phyloP scores from a whole-genome alignment of 2,329 filamentous ascomycete genomes.

The Ceratocystis cacaofunesta region DNA sequence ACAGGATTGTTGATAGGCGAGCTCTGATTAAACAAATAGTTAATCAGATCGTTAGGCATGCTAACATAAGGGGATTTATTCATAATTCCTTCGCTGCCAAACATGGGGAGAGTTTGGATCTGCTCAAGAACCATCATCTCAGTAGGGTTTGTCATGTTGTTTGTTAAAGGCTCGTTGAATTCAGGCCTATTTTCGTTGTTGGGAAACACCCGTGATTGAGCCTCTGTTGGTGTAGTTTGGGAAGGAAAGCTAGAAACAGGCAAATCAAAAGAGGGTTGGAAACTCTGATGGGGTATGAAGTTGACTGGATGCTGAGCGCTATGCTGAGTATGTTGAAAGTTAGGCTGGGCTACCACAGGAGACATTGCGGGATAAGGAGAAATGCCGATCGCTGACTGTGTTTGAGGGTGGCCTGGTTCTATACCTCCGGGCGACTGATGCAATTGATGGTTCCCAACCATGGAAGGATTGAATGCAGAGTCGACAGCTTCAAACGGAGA shows the following conservation, averaged over 20 bases:
- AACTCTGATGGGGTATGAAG: conserved; percentile 47
- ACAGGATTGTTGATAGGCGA: conserved; percentile 20
- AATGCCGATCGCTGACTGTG: conserved; percentile 19
- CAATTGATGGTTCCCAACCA: conserved; percentile 4
- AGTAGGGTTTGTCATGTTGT: conserved; percentile 18
- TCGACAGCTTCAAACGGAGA: conserved; percentile 15
- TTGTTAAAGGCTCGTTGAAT: conserved; percentile 9
- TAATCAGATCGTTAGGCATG: conserved; percentile 75
- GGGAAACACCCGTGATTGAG: conserved; percentile 17
- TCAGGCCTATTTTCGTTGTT: conserved; percentile 1
- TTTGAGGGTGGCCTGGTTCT: conserved; percentile 1
- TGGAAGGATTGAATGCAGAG: conserved; percentile 11
- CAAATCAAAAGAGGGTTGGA: conserved; percentile 43
- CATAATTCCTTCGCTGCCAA: conserved; percentile 62
- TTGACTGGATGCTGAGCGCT: conserved; percentile 30
- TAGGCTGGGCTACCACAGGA: conserved; percentile 35
- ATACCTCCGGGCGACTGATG: conserved; percentile 11
- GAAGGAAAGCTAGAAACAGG: conserved; percentile 42
- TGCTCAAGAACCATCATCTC: conserved; percentile 49
- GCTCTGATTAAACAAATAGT: conserved; percentile 56
- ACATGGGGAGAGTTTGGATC: conserved; percentile 66
- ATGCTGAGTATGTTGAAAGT: conserved; percentile 27
- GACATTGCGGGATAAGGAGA: conserved; percentile 38
- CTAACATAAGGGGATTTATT: conserved; percentile 74
- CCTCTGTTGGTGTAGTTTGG: background rate